These are phyloP conservation scores for Coleophoma eucalyptorum DNA, from an alignment of 2,329 filamentous ascomycete species.

Conservation along the genomic window DNA sequence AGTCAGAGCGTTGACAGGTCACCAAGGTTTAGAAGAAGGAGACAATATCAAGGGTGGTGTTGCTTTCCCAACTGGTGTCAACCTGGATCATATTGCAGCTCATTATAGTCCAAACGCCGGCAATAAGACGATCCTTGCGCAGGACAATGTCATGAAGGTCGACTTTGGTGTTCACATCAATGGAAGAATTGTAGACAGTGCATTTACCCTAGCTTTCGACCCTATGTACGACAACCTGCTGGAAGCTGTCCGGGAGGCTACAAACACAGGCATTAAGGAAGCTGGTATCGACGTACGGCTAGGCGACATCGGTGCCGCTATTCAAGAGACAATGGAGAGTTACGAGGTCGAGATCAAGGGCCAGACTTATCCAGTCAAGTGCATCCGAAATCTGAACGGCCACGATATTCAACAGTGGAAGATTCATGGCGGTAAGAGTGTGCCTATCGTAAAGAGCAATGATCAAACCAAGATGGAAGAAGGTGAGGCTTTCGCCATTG, in stretches of 20 bases:
- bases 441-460: slow-evolving; percentile 86
- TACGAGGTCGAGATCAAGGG: slow-evolving; percentile 54
- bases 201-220: slow-evolving; percentile 66
- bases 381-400: slow-evolving; percentile 52
- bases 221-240: slow-evolving; percentile 66
- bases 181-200: slow-evolving; percentile 67
- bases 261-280: slow-evolving; percentile 77
- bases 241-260: slow-evolving; percentile 63
- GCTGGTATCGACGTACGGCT: slow-evolving; percentile 90
- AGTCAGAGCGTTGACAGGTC: slow-evolving; percentile 72
- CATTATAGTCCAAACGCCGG: slow-evolving; percentile 87
- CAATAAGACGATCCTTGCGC: slow-evolving; percentile 67
- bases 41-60: slow-evolving; percentile 77
- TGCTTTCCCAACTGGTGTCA: slow-evolving; percentile 82
- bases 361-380: slow-evolving; percentile 48
- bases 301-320: slow-evolving; percentile 55
- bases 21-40: slow-evolving; percentile 72
- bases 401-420: slow-evolving; percentile 87
- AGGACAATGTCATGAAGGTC: slow-evolving; percentile 70
- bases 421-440: slow-evolving; percentile 90
- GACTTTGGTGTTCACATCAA: slow-evolving; percentile 71
- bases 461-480: slow-evolving; percentile 98
- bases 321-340: slow-evolving; percentile 60
- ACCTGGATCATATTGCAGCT: slow-evolving; percentile 79
- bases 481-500: slow-evolving; percentile 90